Percentiles rank a stretch among this genome's conserved stretches.
Evolutionary conservation across 139 green algal species (phyloP).

Genomic region (Asterochloris sp.): DNA sequence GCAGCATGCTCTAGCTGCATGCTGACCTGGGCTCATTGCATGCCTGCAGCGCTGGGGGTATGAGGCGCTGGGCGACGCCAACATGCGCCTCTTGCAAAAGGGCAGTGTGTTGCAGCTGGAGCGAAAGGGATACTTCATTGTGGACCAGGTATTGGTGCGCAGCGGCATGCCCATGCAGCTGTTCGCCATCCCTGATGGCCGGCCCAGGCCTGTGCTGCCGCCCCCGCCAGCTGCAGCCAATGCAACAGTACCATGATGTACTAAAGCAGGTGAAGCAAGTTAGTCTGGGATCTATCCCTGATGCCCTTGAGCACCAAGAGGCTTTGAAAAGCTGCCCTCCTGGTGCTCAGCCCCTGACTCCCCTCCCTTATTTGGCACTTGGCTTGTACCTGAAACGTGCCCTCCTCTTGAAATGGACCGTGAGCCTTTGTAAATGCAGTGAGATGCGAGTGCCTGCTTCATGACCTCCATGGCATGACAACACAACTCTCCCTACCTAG

Average conservation of each 20-base stretch:
- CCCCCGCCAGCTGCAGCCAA: not conserved
- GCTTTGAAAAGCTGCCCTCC: not conserved
- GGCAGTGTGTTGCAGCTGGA: constrained; percentile 96
- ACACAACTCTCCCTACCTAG: too few relatives aligned
- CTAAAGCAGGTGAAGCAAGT: not conserved
- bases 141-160: constrained; percentile 58
- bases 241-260: not conserved
- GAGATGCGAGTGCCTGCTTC: too few relatives aligned
- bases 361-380: too few relatives aligned
- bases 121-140: constrained; percentile 96
- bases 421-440: too few relatives aligned
- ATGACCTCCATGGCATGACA: too few relatives aligned
- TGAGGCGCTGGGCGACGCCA: constrained; percentile 82
- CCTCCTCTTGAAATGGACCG: too few relatives aligned
- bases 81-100: constrained; percentile 90
- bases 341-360: too few relatives aligned
- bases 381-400: too few relatives aligned
- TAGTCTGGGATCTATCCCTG: not conserved
- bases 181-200: constrained; percentile 92
- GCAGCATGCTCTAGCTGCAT: too few relatives aligned
- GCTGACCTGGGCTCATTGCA: too few relatives aligned
- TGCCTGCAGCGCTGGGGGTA: constrained; percentile 31
- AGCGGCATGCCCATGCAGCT: constrained; percentile 73
- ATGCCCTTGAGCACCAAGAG: not conserved
- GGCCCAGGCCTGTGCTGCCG: not conserved